These are phyloP conservation scores for Nemania sp. DNA, from an alignment of 2,329 filamentous ascomycete genomes.

Conservation along the genomic window DNA sequence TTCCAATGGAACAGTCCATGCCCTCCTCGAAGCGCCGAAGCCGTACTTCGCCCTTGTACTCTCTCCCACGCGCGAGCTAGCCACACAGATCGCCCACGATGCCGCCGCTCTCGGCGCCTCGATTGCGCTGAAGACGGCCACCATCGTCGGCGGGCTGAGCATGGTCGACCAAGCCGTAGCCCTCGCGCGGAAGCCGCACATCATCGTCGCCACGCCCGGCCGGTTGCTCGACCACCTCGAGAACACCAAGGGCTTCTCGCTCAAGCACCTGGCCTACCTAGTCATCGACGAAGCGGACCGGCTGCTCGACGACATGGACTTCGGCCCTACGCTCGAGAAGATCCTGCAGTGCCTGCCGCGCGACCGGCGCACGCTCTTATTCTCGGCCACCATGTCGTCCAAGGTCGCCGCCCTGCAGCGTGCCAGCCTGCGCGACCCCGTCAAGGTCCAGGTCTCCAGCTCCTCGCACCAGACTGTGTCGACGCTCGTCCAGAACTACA, in stretches of 20 bases:
- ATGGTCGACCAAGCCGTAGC: slow-evolving; percentile 92
- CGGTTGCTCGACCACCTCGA: slow-evolving; percentile 89
- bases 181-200: slow-evolving; percentile 88
- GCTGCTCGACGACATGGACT: slow-evolving; percentile 92
- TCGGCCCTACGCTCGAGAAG: slow-evolving; percentile 89
- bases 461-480: background rate
- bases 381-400: slow-evolving; percentile 3
- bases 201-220: slow-evolving; percentile 90
- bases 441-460: slow-evolving; percentile 5
- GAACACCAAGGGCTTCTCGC: slow-evolving; percentile 93
- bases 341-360: slow-evolving; percentile 65
- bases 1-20: background rate
- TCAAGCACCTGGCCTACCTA: slow-evolving; percentile 80
- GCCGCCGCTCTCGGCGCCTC: slow-evolving; percentile 86
- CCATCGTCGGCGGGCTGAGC: slow-evolving; percentile 68
- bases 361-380: slow-evolving; percentile 5
- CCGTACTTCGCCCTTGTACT: slow-evolving; percentile 86
- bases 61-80: slow-evolving; percentile 90
- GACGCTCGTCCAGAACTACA: background rate
- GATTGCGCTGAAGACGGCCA: slow-evolving; percentile 83
- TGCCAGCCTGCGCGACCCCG: background rate
- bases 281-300: slow-evolving; percentile 96
- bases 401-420: slow-evolving; percentile 2
- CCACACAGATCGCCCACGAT: slow-evolving; percentile 84
- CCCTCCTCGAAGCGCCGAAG: slow-evolving; percentile 77